A percentile compares a stretch with the other conserved stretches of the same genome.
phyloP scores from a whole-genome alignment of 2,329 filamentous ascomycete genomes.

The Drechslerella stenobrocha region DNA sequence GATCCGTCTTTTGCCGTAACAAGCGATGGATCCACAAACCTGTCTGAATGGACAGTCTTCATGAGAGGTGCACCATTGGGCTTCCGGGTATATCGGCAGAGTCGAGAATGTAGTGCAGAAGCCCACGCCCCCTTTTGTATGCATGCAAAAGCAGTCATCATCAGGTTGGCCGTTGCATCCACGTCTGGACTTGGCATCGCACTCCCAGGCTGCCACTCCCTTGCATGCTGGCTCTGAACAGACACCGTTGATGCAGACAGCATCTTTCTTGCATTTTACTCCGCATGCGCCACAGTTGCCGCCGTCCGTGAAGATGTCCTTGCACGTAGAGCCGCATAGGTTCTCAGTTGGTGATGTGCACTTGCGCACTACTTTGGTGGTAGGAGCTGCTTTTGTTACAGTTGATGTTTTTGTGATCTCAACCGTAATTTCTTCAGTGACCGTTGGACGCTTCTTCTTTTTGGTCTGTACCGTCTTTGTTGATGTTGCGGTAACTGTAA shows the following conservation, averaged over 20 bases:
- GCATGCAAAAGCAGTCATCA: conserved; percentile 26
- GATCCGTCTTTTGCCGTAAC: conserved; percentile 12
- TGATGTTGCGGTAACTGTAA: conserved; percentile 48
- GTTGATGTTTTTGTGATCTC: background rate
- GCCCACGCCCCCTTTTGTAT: conserved; percentile 7
- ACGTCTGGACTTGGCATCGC: background rate
- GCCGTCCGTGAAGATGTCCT: conserved; percentile 24
- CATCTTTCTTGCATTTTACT: conserved; percentile 15
- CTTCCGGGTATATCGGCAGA: conserved; percentile 17
- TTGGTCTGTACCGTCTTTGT: conserved; percentile 17
- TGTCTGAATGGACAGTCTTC: conserved; percentile 11
- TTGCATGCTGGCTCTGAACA: conserved; percentile 30
- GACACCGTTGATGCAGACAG: conserved; percentile 29
- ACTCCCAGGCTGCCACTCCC: conserved; percentile 13
- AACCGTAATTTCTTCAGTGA: background rate
- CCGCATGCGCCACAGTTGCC: conserved; percentile 28
- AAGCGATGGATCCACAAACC: conserved; percentile 22
- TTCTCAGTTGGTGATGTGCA: conserved; percentile 12
- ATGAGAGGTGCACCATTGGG: conserved; percentile 6
- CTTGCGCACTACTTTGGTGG: background rate
- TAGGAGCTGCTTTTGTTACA: background rate
- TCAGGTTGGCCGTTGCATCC: conserved; percentile 24
- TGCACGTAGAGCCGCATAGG: conserved; percentile 23
- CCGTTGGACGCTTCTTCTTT: conserved; percentile 10
- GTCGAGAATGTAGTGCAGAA: conserved; percentile 33